Percentiles rank a stretch among this genome's conserved stretches.
Evolutionary conservation across 768 basidiomycete genomes (phyloP).

Genomic region (Piloderma croceum): DNA sequence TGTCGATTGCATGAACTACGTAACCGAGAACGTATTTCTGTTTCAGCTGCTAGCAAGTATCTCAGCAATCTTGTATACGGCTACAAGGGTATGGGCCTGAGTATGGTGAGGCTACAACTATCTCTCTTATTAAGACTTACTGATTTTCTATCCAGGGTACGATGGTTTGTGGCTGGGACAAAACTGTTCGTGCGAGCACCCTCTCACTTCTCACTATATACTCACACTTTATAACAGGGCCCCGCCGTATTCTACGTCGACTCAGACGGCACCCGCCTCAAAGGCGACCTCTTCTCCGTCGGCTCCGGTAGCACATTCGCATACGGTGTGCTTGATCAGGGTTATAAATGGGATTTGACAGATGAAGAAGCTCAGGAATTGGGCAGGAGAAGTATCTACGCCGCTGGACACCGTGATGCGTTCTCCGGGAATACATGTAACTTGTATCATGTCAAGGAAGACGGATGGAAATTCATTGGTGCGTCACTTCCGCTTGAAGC

Average conservation of each 20-base stretch:
- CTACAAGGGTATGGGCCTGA: conserved; percentile 98
- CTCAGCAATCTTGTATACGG: conserved; percentile 94
- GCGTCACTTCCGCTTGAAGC: no score
- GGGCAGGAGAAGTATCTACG: conserved; percentile 89
- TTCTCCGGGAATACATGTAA: conserved; percentile 96
- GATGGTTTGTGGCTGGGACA: conserved; percentile 99
- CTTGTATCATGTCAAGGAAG: conserved; percentile 90
- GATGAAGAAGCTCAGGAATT: conserved; percentile 94
- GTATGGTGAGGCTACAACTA: conserved; percentile 67
- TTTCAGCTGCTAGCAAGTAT: conserved; percentile 98
- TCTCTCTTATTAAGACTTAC: not conserved
- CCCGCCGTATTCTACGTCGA: conserved; percentile 97
- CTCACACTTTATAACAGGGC: conserved; percentile 43
- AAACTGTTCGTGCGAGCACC: conserved; percentile 58
- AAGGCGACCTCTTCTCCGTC: conserved; percentile 97
- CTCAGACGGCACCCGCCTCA: conserved; percentile 91
- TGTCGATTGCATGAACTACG: conserved; percentile 95
- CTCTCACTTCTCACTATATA: not conserved
- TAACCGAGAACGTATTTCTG: conserved; percentile 94
- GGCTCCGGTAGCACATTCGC: conserved; percentile 98
- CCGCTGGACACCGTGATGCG: conserved; percentile 94
- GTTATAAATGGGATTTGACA: conserved; percentile 86
- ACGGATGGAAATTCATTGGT: conserved; percentile 97
- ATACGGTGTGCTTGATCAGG: conserved; percentile 98
- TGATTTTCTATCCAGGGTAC: conserved; percentile 61